Evolutionary conservation across 164 flowering plant species (phyloP).

Genomic region (Litsea cubeba): DNA sequence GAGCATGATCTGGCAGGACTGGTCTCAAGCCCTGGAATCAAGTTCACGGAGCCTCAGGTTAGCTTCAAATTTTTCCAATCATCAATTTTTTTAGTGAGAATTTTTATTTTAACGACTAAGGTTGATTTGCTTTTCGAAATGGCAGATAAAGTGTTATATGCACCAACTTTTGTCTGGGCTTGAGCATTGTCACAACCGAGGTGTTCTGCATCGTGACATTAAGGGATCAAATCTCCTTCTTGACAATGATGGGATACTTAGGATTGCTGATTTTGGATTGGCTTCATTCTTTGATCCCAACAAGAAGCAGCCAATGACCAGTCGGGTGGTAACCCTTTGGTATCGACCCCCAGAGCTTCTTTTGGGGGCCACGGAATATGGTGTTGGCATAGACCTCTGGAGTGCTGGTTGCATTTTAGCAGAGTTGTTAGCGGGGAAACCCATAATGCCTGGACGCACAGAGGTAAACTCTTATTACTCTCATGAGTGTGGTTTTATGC

Average conservation of each 20-base stretch:
- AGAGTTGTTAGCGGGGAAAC: constrained; percentile 74
- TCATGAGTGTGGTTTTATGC: neutral
- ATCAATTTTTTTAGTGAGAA: neutral
- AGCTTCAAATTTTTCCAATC: neutral
- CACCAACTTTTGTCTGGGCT: constrained; percentile 36
- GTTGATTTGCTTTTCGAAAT: neutral
- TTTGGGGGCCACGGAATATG: constrained; percentile 77
- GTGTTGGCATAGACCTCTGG: constrained; percentile 85
- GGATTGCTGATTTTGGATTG: constrained; percentile 64
- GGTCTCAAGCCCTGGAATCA: constrained; percentile 56
- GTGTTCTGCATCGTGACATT: constrained; percentile 63
- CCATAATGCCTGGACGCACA: constrained; percentile 84
- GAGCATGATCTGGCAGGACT: constrained; percentile 93
- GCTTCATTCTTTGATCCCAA: constrained; percentile 36
- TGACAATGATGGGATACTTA: constrained; percentile 61
- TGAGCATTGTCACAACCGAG: constrained; percentile 36
- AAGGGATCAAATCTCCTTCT: constrained; percentile 86
- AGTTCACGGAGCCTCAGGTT: constrained; percentile 30
- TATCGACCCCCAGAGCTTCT: constrained; percentile 55
- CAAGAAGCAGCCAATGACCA: constrained; percentile 72
- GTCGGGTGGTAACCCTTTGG: constrained; percentile 43
- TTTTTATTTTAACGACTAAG: neutral
- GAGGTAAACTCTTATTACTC: constrained; percentile 39
- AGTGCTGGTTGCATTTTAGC: constrained; percentile 87
- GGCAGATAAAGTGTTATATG: constrained; percentile 40